Evolutionary conservation across 169 alveolate genomes (phyloP).

Genomic region (Plasmodium cynomolgi): DNA sequence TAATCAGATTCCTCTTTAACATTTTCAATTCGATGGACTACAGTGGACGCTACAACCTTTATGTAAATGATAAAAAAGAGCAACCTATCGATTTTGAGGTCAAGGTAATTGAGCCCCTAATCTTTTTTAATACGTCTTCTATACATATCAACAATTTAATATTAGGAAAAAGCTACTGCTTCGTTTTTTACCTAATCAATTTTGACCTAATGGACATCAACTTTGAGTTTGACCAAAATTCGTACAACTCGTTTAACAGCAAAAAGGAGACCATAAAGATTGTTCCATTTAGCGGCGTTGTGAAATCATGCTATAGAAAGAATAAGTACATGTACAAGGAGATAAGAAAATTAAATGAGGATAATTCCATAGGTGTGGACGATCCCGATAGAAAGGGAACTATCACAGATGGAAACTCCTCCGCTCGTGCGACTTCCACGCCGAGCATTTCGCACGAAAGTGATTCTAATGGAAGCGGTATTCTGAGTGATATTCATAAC

Average conservation of each 20-base stretch:
- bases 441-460: not conserved
- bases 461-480: not conserved
- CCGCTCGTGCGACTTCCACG: not conserved
- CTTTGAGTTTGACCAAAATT: constrained; percentile 70
- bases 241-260: constrained; percentile 43
- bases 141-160: constrained; percentile 61
- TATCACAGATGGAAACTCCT: not conserved
- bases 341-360: constrained; percentile 16
- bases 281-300: constrained; percentile 43
- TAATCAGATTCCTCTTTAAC: constrained; percentile 17
- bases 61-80: constrained; percentile 21
- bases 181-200: constrained; percentile 56
- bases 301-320: constrained; percentile 66
- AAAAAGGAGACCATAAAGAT: constrained; percentile 65
- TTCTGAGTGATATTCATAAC: not conserved
- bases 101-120: constrained; percentile 34
- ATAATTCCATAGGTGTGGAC: not conserved
- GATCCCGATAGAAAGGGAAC: not conserved
- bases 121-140: constrained; percentile 68
- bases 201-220: constrained; percentile 58
- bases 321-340: constrained; percentile 14
- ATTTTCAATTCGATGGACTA: constrained; percentile 24
- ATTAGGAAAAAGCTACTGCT: constrained; percentile 66
- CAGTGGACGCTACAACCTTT: constrained; percentile 27
- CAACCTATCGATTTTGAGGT: constrained; percentile 12